Conservation (phyloP, 2,329 filamentous ascomycete species). For the Colletotrichum sojae region DNA sequence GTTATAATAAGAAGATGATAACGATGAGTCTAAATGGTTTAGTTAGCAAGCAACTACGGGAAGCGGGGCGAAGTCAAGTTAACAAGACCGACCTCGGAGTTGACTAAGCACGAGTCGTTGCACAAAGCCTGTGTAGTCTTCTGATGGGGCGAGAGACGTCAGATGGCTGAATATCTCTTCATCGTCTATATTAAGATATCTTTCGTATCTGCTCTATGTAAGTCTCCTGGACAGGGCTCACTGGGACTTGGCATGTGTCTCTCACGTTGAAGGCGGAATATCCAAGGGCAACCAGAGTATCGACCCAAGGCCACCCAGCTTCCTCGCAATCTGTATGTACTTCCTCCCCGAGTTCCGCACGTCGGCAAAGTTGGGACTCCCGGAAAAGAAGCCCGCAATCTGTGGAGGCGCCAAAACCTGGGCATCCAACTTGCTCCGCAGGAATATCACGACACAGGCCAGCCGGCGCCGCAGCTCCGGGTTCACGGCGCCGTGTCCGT, state of each 20-base stretch:
- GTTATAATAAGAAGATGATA: constrained; percentile 43
- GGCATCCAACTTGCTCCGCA: constrained; percentile 47
- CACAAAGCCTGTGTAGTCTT: constrained; percentile 43
- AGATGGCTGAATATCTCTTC: constrained; percentile 49
- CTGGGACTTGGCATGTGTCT: neutral
- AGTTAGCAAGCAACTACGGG: neutral
- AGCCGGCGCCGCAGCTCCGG: constrained; percentile 48
- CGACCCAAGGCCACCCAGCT: constrained; percentile 48
- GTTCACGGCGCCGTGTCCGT: constrained; percentile 37
- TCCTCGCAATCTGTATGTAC: constrained; percentile 51
- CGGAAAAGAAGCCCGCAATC: constrained; percentile 43
- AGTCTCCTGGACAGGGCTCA: neutral
- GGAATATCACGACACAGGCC: constrained; percentile 48
- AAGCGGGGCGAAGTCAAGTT: neutral
- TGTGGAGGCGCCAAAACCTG: constrained; percentile 42
- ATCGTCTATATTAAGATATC: constrained; percentile 53
- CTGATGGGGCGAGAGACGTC: constrained; percentile 39
- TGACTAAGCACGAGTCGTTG: constrained; percentile 44
- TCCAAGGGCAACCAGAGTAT: constrained; percentile 51
- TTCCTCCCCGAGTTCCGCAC: constrained; percentile 51
- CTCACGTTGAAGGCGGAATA: constrained; percentile 53
- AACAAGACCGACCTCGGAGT: constrained; percentile 11
- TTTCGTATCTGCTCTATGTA: constrained; percentile 47
- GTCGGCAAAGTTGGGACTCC: constrained; percentile 44
- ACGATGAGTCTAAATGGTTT: neutral